Conservation (phyloP, 352 stramenopile genomes). For the Globisporangium ultimum region DNA sequence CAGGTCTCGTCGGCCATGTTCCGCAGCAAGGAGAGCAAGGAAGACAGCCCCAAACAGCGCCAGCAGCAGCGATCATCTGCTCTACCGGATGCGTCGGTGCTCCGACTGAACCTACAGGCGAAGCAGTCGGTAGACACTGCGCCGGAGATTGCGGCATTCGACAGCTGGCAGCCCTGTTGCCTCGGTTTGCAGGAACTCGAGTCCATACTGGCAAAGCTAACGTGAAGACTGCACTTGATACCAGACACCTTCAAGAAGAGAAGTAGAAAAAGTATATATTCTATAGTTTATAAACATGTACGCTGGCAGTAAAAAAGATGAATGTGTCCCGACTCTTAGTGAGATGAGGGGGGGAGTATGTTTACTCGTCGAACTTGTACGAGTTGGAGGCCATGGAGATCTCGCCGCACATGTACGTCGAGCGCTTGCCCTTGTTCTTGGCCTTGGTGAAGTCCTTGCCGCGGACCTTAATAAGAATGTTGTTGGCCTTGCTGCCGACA, state of each 20-base stretch:
- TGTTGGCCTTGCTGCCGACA: slow-evolving; percentile 96
- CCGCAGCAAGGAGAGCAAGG: slow-evolving; percentile 12
- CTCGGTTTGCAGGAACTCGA: slow-evolving; percentile 37
- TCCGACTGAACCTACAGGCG: slow-evolving; percentile 25
- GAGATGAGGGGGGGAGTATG: too few species aligned
- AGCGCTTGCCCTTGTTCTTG: slow-evolving; percentile 99
- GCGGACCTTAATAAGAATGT: slow-evolving; percentile 96
- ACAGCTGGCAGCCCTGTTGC: slow-evolving; percentile 44
- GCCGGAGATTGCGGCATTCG: slow-evolving; percentile 21
- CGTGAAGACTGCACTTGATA: slow-evolving; percentile 10
- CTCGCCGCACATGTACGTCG: slow-evolving; percentile 92
- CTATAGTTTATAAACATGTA: slow-evolving; percentile 9
- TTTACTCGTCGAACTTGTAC: slow-evolving; percentile 86
- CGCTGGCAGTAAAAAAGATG: not conserved
- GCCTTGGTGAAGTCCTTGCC: slow-evolving; percentile 99
- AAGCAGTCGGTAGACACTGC: slow-evolving; percentile 11
- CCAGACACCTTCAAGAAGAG: not conserved
- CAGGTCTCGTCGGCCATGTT: slow-evolving; percentile 81
- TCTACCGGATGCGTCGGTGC: slow-evolving; percentile 19
- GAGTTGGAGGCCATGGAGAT: slow-evolving; percentile 94
- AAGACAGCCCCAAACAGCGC: not conserved
- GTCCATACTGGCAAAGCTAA: slow-evolving; percentile 19
- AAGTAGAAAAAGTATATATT: slow-evolving; percentile 14
- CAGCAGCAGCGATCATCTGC: slow-evolving; percentile 5
- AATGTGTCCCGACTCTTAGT: not conserved